phyloP scores from a whole-genome alignment of 129 eudicot species.

The Pseudognaphalium luteoalbum region DNA sequence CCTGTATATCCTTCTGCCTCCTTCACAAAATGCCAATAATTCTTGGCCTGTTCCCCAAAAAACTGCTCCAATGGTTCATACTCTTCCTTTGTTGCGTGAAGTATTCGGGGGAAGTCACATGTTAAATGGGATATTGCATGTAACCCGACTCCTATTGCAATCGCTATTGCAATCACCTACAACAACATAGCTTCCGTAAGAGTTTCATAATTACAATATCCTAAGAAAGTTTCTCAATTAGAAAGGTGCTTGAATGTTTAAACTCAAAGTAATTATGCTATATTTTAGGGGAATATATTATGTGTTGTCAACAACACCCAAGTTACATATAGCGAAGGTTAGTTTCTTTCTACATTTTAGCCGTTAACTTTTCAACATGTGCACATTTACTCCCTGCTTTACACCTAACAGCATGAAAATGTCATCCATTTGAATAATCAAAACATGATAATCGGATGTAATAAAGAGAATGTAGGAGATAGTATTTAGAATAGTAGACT shows the following conservation, averaged over 20 bases:
- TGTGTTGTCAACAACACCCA: too few relatives aligned
- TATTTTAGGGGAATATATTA: too few relatives aligned
- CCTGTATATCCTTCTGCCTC: conserved; percentile 80
- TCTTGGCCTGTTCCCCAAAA: conserved; percentile 60
- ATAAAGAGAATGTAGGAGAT: background rate
- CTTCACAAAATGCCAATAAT: conserved; percentile 66
- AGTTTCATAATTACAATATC: background rate
- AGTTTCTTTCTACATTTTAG: too few relatives aligned
- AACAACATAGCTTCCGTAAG: conserved; percentile 8
- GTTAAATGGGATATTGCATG: conserved; percentile 66
- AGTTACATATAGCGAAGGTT: too few relatives aligned
- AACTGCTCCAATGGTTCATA: conserved; percentile 53
- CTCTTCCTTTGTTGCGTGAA: conserved; percentile 50
- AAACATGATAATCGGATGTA: background rate
- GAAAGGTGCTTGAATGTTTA: background rate
- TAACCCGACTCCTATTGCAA: conserved; percentile 70
- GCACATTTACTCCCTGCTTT: background rate
- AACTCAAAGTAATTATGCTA: too few relatives aligned
- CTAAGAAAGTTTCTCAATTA: background rate
- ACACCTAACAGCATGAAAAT: background rate
- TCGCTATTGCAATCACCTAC: conserved; percentile 71
- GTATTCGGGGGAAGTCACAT: conserved; percentile 74
- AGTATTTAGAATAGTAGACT: conserved; percentile 26
- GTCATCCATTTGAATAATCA: background rate
- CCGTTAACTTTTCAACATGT: background rate